A percentile compares a stretch with the other conserved stretches of the same genome.
These are phyloP conservation scores for Myriosclerotinia scirpicola DNA, from an alignment of 2,329 filamentous ascomycete genomes.

Conservation along the genomic window DNA sequence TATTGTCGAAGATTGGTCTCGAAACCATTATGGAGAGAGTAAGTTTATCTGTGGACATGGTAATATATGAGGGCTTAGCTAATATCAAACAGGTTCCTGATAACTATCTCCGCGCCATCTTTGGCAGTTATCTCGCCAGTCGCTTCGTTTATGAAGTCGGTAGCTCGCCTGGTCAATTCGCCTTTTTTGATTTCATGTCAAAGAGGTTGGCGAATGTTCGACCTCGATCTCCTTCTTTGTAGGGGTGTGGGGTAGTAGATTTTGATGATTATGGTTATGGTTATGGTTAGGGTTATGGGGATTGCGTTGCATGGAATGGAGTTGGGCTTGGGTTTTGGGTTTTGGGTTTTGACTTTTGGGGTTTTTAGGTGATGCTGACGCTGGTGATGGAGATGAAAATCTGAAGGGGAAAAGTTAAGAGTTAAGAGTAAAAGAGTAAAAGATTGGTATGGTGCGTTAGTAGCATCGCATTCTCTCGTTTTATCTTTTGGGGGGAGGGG, in stretches of 20 bases:
- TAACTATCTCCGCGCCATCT: constrained; percentile 89
- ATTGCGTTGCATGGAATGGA: not conserved
- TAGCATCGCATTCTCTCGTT: constrained; percentile 2
- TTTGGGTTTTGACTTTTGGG: not conserved
- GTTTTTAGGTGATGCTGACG: not conserved
- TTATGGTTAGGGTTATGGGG: not conserved
- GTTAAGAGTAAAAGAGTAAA: not conserved
- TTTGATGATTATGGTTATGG: not conserved
- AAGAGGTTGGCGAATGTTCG: constrained; percentile 23
- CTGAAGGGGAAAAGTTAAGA: not conserved
- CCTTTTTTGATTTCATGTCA: constrained; percentile 82
- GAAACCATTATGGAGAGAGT: constrained; percentile 82
- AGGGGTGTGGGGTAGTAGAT: not conserved
- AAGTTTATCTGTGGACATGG: constrained; percentile 39
- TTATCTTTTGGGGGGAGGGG: not conserved
- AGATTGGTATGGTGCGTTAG: not conserved
- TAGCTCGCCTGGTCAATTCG: constrained; percentile 89
- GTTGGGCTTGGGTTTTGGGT: not conserved
- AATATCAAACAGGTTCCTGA: constrained; percentile 66
- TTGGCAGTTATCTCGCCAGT: constrained; percentile 91
- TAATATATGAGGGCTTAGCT: not conserved
- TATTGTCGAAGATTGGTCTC: constrained; percentile 87
- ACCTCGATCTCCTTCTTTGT: constrained; percentile 18
- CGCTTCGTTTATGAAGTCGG: constrained; percentile 97
- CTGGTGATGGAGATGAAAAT: not conserved